Conservation (phyloP, 2,329 filamentous ascomycete genomes). For the Aspergillus jensenii region DNA sequence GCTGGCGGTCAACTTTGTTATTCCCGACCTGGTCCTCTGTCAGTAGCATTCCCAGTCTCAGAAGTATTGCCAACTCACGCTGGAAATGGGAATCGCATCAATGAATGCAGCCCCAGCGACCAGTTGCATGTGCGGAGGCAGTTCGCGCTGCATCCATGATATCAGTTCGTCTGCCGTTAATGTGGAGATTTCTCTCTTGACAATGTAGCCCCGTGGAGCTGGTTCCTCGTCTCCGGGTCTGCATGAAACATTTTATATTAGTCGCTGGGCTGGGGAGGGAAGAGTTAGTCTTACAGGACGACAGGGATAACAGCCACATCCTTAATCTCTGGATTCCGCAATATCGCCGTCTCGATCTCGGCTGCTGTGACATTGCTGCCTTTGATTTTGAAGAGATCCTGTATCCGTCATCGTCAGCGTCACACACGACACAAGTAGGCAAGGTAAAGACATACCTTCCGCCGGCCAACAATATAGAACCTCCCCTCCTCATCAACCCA, state of each 20-base stretch:
- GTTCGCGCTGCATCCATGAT: background rate
- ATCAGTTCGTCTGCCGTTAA: background rate
- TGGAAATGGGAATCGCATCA: background rate
- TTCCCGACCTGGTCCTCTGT: background rate
- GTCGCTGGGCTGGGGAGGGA: background rate
- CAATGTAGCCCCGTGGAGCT: background rate
- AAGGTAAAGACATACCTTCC: constrained; percentile 53
- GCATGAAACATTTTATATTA: background rate
- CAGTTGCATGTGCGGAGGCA: background rate
- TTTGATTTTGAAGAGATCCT: constrained; percentile 54
- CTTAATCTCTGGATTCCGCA: constrained; percentile 42
- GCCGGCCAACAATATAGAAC: constrained; percentile 70
- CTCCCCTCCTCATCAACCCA: constrained; percentile 58
- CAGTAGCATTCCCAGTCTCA: background rate
- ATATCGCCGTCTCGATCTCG: constrained; percentile 54
- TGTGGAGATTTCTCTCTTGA: background rate
- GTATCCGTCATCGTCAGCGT: background rate
- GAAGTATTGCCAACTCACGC: background rate
- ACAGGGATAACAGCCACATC: constrained; percentile 58
- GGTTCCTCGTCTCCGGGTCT: background rate
- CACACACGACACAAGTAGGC: background rate
- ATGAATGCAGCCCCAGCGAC: background rate
- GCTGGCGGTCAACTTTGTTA: background rate
- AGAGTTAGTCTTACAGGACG: constrained; percentile 41
- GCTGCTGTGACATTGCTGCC: constrained; percentile 64